Conservation (phyloP, 2,329 filamentous ascomycete species). For the Triangularia setosa region DNA sequence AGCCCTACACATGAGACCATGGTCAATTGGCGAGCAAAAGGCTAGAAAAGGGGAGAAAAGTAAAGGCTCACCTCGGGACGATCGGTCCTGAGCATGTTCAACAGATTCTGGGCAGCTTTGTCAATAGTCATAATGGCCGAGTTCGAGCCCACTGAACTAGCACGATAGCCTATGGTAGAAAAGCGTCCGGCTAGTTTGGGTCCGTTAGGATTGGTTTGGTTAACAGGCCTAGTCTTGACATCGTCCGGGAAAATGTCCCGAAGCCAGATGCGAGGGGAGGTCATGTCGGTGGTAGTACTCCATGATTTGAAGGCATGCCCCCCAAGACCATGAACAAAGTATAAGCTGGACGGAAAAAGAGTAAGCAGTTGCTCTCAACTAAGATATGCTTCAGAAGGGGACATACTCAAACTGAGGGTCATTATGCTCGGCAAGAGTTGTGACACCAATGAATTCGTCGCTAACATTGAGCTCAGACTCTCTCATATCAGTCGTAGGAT, state of each 20-base stretch:
- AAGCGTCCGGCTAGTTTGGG: conserved; percentile 11
- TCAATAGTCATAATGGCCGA: conserved; percentile 14
- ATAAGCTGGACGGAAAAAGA: conserved; percentile 7
- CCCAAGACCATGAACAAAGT: conserved; percentile 16
- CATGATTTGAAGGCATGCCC: conserved; percentile 16
- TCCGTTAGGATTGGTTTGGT: conserved; percentile 2
- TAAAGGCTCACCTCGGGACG: conserved; percentile 5
- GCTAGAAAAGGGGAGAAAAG: no score
- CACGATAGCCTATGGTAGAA: conserved; percentile 14
- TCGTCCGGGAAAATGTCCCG: conserved; percentile 13
- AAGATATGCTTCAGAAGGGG: background rate
- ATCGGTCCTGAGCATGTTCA: conserved; percentile 3
- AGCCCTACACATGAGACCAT: background rate
- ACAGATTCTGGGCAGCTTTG: conserved; percentile 12
- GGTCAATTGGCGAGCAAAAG: background rate
- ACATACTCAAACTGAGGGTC: conserved; percentile 14
- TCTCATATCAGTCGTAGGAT: background rate
- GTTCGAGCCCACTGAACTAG: background rate
- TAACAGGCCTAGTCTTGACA: conserved; percentile 1
- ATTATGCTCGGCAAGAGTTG: conserved; percentile 15
- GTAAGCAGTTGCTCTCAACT: background rate
- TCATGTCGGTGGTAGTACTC: conserved; percentile 5
- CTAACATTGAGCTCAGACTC: conserved; percentile 7
- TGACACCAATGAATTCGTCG: conserved; percentile 16
- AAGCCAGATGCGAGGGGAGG: conserved; percentile 12